Base-by-base conservation (phyloP, 371 early-diverging fungal genomes). In the Mitosporidium daphniae region DNA sequence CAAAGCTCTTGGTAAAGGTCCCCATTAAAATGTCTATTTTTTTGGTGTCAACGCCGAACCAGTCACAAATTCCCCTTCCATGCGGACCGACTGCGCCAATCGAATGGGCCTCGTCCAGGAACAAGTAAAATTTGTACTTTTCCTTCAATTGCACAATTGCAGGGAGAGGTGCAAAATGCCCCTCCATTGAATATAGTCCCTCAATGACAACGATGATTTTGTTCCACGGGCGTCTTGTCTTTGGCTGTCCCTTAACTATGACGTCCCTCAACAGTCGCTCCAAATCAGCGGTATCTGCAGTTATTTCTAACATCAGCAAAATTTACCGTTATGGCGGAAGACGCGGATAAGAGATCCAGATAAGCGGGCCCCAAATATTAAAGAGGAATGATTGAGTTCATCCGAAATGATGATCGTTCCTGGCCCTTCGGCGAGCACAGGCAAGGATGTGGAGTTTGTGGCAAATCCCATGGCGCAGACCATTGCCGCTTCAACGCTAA, bases 111-210 rank as follows among this genome's bases (percentile, higher is more conserved):
- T 98, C 97, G 43, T 98, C 97, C 1, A 99, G 60, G 48, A 80
- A 95, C 27, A 95, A 49, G 48, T 80, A 80, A 49, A 84, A 94
- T 60, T 77, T 77, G 55, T 80, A 98, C 47, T 73, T 70, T 31
- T 62, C 59, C 40, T 78, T 82, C 28, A 98, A 47, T 26, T 57
- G 69, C 18, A 95, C 46, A 18, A 95, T 56, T 33, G 69, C 71
- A 17, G 73, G 72, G 27, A 95, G 45, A 27, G 67, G 59, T 27
- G 67, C 59, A 42, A 84, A 64, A 25, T 67, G 66, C 16, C 95
- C 99, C 42, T 98, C 99, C 95, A 95, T 95, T 7, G 89, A 84
- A 40, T 71, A 98, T 13, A 98, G 50, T 18, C 95, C 95, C 47
- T 98, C 97, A 11, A 93, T 75, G 16, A 98, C 55, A 3, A 98